These are phyloP conservation scores for Aspergillus clavatus DNA, from an alignment of 2,329 filamentous ascomycete species.

Conservation along the genomic window DNA sequence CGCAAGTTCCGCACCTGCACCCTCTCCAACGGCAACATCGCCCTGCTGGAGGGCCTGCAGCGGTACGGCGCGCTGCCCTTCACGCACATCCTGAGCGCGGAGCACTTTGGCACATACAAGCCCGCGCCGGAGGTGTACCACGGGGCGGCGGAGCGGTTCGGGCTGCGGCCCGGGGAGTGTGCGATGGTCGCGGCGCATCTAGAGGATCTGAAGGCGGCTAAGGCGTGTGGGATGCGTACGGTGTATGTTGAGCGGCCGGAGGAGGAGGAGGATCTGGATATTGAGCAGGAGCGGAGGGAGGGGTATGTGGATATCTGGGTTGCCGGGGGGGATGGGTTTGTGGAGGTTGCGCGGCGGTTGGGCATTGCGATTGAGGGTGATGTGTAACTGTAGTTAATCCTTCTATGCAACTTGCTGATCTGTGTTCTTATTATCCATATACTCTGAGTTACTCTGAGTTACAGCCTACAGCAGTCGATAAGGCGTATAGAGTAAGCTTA, in stretches of 20 bases:
- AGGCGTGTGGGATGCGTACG: conserved; percentile 59
- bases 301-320: conserved; percentile 65
- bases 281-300: conserved; percentile 50
- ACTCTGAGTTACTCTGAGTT: no score
- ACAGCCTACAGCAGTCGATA: no score
- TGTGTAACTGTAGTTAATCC: no score
- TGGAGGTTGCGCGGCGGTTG: conserved; percentile 49
- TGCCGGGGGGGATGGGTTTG: conserved; percentile 48
- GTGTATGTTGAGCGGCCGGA: conserved; percentile 65
- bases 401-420: no score
- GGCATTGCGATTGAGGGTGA: no score
- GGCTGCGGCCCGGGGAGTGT: conserved; percentile 55
- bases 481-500: no score
- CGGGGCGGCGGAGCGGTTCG: conserved; percentile 59
- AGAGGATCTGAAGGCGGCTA: conserved; percentile 62
- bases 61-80: conserved; percentile 58
- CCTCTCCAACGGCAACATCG: conserved; percentile 68
- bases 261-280: conserved; percentile 60
- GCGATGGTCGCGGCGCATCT: conserved; percentile 76
- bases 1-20: conserved; percentile 58
- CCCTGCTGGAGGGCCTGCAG: conserved; percentile 62
- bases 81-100: conserved; percentile 58
- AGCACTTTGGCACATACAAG: conserved; percentile 72
- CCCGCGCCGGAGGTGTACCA: conserved; percentile 63
- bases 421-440: no score